These are phyloP conservation scores for Pseudogymnoascus destructans DNA, from an alignment of 2,329 filamentous ascomycete species.

Conservation along the genomic window DNA sequence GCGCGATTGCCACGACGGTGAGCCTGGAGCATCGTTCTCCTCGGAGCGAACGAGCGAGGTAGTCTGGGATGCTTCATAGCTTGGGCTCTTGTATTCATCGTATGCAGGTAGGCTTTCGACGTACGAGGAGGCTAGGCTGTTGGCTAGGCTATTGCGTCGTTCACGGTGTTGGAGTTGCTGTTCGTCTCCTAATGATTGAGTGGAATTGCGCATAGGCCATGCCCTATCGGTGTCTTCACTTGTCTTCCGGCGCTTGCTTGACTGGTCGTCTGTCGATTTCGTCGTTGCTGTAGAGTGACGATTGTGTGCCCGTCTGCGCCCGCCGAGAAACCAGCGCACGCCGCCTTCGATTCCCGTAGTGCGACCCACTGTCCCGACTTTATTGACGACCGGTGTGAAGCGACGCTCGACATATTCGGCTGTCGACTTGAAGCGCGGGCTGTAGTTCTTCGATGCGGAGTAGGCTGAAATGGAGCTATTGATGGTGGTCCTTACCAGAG, in stretches of 20 bases:
- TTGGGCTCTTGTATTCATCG: slow-evolving; percentile 63
- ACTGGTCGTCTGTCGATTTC: slow-evolving; percentile 29
- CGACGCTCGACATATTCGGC: slow-evolving; percentile 86
- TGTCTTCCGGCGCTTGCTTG: slow-evolving; percentile 47
- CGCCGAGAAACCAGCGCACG: slow-evolving; percentile 69
- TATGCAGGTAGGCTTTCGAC: slow-evolving; percentile 72
- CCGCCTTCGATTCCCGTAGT: slow-evolving; percentile 80
- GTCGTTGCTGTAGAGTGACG: slow-evolving; percentile 33
- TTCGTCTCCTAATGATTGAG: slow-evolving; percentile 22
- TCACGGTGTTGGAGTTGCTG: slow-evolving; percentile 19
- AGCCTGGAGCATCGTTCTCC: slow-evolving; percentile 18
- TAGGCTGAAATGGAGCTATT: slow-evolving; percentile 78
- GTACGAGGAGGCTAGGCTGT: slow-evolving; percentile 28
- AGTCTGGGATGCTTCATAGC: slow-evolving; percentile 47
- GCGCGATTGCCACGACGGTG: slow-evolving; percentile 58
- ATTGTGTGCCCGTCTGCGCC: slow-evolving; percentile 27
- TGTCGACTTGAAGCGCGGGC: slow-evolving; percentile 74
- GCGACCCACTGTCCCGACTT: slow-evolving; percentile 69
- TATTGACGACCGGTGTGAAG: slow-evolving; percentile 74
- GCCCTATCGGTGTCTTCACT: slow-evolving; percentile 30
- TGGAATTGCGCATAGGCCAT: slow-evolving; percentile 21
- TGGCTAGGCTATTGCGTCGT: slow-evolving; percentile 20
- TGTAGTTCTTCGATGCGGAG: slow-evolving; percentile 77
- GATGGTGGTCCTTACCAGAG: slow-evolving; percentile 72
- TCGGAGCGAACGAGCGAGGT: slow-evolving; percentile 14